Evolutionary conservation across 257 asterid genomes (phyloP).

Genomic region (Solanum commersonii): DNA sequence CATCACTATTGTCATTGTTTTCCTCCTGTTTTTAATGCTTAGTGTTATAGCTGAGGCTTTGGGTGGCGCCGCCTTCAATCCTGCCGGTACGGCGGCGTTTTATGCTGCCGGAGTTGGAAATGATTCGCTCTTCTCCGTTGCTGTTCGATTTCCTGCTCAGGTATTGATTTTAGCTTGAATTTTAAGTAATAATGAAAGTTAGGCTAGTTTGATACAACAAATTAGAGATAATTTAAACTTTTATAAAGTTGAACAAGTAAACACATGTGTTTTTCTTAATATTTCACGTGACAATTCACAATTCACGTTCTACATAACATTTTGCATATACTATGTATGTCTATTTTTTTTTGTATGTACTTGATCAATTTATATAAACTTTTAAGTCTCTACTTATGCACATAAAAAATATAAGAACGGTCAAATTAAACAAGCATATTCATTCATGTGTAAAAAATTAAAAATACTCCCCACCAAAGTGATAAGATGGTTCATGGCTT

Average conservation of each 20-base stretch:
- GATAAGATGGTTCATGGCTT: not conserved
- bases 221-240: no score
- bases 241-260: no score
- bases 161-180: not conserved
- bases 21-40: conserved; percentile 38
- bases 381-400: no score
- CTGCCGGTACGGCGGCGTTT: conserved; percentile 76
- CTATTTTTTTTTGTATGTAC: no score
- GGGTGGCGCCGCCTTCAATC: conserved; percentile 85
- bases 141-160: conserved; percentile 60
- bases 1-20: conserved; percentile 47
- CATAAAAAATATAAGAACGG: rapidly evolving
- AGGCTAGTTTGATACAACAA: not conserved
- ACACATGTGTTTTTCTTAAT: rapidly evolving
- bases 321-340: rapidly evolving
- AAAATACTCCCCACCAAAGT: not conserved
- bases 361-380: no score
- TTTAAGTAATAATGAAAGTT: not conserved
- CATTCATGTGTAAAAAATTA: no score
- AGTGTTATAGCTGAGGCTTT: conserved; percentile 52
- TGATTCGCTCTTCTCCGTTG: conserved; percentile 51
- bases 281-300: no score
- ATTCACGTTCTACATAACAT: not conserved
- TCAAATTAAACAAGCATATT: rapidly evolving
- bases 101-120: conserved; percentile 62